Base-by-base conservation (phyloP, 352 stramenopile species). In the Phytophthora crassamura region DNA sequence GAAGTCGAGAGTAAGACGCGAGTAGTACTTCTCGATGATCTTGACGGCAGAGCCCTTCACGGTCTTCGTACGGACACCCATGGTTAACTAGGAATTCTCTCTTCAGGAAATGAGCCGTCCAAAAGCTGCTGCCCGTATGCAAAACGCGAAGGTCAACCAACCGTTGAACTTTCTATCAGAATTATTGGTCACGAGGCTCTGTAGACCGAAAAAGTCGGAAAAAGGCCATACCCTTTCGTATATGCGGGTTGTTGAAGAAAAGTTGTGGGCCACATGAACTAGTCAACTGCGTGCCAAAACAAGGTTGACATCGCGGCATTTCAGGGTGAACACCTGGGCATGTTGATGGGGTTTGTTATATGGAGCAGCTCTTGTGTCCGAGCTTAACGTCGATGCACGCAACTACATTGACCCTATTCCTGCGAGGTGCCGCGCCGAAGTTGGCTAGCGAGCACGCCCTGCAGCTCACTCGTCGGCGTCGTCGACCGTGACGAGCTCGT, bases 11-110 rank as follows among this genome's bases (percentile, higher is more conserved):
- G 97, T 99, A 59, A 99, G 89, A 52, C 97, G 95, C 78, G 97
- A 97, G 92, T 99, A 99, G 89, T 99, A 99, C 89, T 99, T 99
- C 91, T 99, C 98, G 69, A 99, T 98, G 82, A 99, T 99, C 78
- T 98, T 97, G 76, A 98, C 95, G 81, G 98, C 97, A 77, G 94
- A 99, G 89, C 98, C 98, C 93, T 99, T 99, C 51, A 99, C 97
- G 73, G 98, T 99, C 91, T 99, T 99, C 65, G 98, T 99, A 89
- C 98, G 97, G 71, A 99, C 98, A 97, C 98, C 97, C 97, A 98
- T 96, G 69, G 74, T 83, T 77, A 50, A 74, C 59, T 75, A 64
- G 41, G 30, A 71, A 64, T 67, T 84, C 64, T 82, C 73, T 78
- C 61, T 65, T 82, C 55, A 69, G 59, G 47, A 73, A 80, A 73